Evolutionary conservation across 495 filamentous ascomycete species (phyloP).

Genomic region (Elasticomyces elasticus): DNA sequence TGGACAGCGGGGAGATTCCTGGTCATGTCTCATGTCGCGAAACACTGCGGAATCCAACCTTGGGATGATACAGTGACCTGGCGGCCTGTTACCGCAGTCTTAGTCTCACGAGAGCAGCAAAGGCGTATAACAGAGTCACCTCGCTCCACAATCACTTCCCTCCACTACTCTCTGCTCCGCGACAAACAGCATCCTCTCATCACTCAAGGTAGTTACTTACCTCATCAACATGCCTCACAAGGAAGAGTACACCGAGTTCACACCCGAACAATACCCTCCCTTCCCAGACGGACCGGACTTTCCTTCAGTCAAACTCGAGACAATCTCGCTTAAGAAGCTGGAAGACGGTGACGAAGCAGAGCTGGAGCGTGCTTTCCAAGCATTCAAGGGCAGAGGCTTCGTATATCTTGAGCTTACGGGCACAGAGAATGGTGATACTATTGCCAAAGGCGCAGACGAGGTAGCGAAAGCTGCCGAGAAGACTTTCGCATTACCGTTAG

Average conservation of each 20-base stretch:
- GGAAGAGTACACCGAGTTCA: slow-evolving; percentile 17
- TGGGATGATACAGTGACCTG: too few relatives aligned
- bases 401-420: slow-evolving; percentile 24
- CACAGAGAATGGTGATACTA: slow-evolving; percentile 17
- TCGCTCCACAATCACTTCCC: too few relatives aligned
- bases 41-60: too few relatives aligned
- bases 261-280: slow-evolving; percentile 13
- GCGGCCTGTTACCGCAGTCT: too few relatives aligned
- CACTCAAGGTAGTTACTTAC: background rate
- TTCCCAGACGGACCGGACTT: slow-evolving; percentile 16
- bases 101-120: background rate
- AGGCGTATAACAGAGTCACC: too few relatives aligned
- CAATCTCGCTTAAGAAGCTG: slow-evolving; percentile 21
- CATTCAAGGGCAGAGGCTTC: slow-evolving; percentile 23
- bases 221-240: slow-evolving; percentile 17
- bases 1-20: too few relatives aligned
- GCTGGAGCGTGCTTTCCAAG: slow-evolving; percentile 17
- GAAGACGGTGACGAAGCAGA: slow-evolving; percentile 10
- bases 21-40: too few relatives aligned
- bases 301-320: slow-evolving; percentile 16
- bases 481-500: slow-evolving; percentile 3
- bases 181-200: background rate
- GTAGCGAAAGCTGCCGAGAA: slow-evolving; percentile 12
- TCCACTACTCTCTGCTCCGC: background rate
- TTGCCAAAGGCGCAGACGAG: slow-evolving; percentile 21